Evolutionary conservation across 192 early-diverging fungal genomes (phyloP).

Genomic region (Lobosporangium transversale): DNA sequence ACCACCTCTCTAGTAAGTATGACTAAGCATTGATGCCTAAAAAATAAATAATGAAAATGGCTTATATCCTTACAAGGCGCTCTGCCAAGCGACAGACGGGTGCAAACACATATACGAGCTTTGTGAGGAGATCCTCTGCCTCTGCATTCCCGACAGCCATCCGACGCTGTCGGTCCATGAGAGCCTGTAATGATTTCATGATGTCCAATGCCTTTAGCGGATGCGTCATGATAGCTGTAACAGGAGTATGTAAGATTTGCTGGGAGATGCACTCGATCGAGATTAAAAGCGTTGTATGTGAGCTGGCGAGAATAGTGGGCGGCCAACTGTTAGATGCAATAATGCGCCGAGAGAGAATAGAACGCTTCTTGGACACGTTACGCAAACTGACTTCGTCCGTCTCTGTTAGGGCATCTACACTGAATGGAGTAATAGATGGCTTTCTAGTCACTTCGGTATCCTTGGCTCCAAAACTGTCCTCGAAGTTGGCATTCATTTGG

Average conservation of each 20-base stretch:
- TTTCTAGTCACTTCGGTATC: neutral
- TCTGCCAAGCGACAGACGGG: constrained; percentile 71
- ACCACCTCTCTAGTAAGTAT: too few species aligned
- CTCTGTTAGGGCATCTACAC: neutral
- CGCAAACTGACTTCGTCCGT: constrained; percentile 3
- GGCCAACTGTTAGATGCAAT: constrained; percentile 74
- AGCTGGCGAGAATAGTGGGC: constrained; percentile 66
- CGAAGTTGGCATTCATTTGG: neutral
- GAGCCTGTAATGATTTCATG: constrained; percentile 69
- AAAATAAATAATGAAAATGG: too few species aligned
- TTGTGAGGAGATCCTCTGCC: constrained; percentile 68
- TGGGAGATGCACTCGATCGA: constrained; percentile 65
- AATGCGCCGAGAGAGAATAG: constrained; percentile 51
- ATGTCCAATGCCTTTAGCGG: constrained; percentile 62
- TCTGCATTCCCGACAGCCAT: constrained; percentile 69
- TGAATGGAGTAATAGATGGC: constrained; percentile 15
- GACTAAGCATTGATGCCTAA: too few species aligned
- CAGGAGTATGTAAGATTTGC: constrained; percentile 65
- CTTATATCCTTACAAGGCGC: constrained; percentile 65
- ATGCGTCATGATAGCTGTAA: constrained; percentile 32
- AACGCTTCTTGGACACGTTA: constrained; percentile 26
- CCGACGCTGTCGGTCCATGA: constrained; percentile 67
- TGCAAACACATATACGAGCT: constrained; percentile 67
- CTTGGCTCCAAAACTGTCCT: neutral
- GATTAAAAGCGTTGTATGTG: constrained; percentile 59